phyloP scores from a whole-genome alignment of 108 stramenopile species.

The Skeletonema grethae region DNA sequence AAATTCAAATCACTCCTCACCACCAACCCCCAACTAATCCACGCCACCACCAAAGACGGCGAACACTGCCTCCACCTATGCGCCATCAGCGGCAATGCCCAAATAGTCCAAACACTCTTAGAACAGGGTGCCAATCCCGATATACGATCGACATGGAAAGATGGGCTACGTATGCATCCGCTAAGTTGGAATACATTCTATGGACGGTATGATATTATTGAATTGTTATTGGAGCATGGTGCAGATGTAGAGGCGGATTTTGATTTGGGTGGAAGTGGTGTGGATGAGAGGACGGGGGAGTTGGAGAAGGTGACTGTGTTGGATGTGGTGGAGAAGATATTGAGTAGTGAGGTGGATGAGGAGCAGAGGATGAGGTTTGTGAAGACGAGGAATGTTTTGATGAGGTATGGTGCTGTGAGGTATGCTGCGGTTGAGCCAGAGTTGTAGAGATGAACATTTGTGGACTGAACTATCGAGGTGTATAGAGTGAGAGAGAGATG shows the following conservation, averaged over 20 bases:
- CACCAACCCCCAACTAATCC: slow-evolving; percentile 36
- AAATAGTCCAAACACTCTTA: slow-evolving; percentile 59
- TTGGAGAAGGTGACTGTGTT: slow-evolving; percentile 52
- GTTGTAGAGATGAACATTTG: slow-evolving; percentile 19
- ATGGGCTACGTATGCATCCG: slow-evolving; percentile 85
- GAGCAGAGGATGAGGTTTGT: slow-evolving; percentile 56
- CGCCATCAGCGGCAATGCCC: slow-evolving; percentile 57
- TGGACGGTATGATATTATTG: slow-evolving; percentile 68
- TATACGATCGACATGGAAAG: slow-evolving; percentile 64
- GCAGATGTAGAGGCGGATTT: slow-evolving; percentile 83
- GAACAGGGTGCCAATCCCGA: slow-evolving; percentile 76
- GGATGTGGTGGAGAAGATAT: slow-evolving; percentile 69
- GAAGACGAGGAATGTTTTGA: slow-evolving; percentile 53
- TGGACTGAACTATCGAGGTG: too few relatives aligned
- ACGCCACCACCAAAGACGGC: slow-evolving; percentile 56
- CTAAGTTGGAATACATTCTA: slow-evolving; percentile 82
- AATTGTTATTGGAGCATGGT: slow-evolving; percentile 65
- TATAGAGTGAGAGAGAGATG: too few relatives aligned
- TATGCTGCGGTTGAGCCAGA: slow-evolving; percentile 30
- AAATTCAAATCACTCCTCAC: slow-evolving; percentile 32
- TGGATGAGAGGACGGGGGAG: slow-evolving; percentile 3
- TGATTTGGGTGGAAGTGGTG: slow-evolving; percentile 45
- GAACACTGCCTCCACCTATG: slow-evolving; percentile 82
- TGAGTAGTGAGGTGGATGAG: slow-evolving; percentile 31
- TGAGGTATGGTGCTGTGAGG: slow-evolving; percentile 52